These are phyloP conservation scores for Fusarium sp. DNA, from an alignment of 2,329 filamentous ascomycete genomes.

Conservation along the genomic window DNA sequence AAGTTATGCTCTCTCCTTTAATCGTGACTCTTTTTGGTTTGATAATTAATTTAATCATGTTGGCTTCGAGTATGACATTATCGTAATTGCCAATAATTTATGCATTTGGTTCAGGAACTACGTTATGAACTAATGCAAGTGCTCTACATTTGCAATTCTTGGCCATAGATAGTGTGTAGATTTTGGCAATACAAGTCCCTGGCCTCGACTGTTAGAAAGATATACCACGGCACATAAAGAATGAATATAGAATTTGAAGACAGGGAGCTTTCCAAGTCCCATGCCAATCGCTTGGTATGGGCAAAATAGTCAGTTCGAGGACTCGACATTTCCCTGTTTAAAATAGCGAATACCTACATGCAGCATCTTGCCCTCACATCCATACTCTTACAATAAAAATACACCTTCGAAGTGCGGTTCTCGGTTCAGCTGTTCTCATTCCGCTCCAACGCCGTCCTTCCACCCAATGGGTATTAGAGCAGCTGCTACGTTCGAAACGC, in stretches of 20 bases:
- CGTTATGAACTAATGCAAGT: neutral
- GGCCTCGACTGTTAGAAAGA: neutral
- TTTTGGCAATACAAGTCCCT: neutral
- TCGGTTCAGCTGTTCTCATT: conserved; percentile 11
- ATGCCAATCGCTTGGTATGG: neutral
- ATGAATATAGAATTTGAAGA: neutral
- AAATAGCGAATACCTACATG: neutral
- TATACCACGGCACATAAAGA: neutral
- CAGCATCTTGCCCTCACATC: neutral
- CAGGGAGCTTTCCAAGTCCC: neutral
- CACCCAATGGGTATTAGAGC: conserved; percentile 89
- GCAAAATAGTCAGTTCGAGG: neutral
- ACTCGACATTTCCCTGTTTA: neutral
- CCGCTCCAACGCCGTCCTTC: conserved; percentile 68
- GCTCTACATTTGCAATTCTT: neutral
- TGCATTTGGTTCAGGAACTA: neutral
- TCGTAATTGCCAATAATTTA: neutral
- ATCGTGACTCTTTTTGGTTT: neutral
- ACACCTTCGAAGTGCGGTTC: neutral
- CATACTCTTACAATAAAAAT: conserved; percentile 20
- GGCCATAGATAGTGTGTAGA: too few relatives aligned
- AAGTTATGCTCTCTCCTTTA: neutral
- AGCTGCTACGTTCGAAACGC: conserved; percentile 84
- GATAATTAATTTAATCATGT: too few relatives aligned
- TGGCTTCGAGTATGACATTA: neutral